A percentile compares a stretch with the other conserved stretches of the same genome.
phyloP scores from a whole-genome alignment of 1,284 basidiomycete genomes.

The Ceratobasidium sp. region DNA sequence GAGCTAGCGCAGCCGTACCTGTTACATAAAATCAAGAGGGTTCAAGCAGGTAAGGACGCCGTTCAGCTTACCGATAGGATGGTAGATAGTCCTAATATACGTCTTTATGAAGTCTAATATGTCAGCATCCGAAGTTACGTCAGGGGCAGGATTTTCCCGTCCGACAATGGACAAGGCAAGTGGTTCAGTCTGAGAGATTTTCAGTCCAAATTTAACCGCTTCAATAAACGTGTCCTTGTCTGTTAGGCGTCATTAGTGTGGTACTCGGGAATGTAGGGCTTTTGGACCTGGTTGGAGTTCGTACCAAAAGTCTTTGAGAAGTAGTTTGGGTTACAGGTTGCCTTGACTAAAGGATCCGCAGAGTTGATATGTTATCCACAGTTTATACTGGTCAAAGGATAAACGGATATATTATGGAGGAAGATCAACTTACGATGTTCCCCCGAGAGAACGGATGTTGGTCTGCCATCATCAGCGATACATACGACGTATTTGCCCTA shows the following conservation, averaged over 20 bases:
- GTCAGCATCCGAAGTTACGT: conserved; percentile 19
- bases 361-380: not conserved
- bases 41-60: not conserved
- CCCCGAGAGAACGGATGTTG: not conserved
- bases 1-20: conserved; percentile 6
- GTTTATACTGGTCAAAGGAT: not conserved
- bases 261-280: too few relatives aligned
- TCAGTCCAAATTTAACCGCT: conserved; percentile 52
- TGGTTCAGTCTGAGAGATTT: conserved; percentile 44
- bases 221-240: conserved; percentile 52
- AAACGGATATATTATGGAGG: too few relatives aligned
- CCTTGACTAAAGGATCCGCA: not conserved
- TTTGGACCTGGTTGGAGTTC: not conserved
- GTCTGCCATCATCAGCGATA: not conserved
- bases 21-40: not conserved
- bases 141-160: conserved; percentile 25
- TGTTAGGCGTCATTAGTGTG: conserved; percentile 44
- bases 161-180: conserved; percentile 23
- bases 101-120: conserved; percentile 1
- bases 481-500: not conserved
- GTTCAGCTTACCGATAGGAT: conserved; percentile 50
- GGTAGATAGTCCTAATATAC: conserved; percentile 39
- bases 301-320: conserved; percentile 19
- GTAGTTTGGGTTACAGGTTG: conserved; percentile 2
- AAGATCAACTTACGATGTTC: not conserved